Evolutionary conservation across 305 asterid species (phyloP).

Genomic region (Fraxinus platypoda): DNA sequence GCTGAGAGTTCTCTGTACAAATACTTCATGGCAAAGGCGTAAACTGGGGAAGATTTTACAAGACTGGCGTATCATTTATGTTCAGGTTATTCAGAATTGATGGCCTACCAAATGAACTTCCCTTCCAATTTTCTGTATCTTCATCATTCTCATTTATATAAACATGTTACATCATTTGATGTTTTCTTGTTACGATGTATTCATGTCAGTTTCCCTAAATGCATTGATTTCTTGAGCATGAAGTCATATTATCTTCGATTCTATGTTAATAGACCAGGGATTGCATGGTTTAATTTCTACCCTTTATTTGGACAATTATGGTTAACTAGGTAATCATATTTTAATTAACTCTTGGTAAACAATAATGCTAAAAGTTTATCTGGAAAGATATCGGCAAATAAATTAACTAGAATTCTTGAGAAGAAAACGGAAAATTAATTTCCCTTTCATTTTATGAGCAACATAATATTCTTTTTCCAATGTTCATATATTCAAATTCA

Average conservation of each 20-base stretch:
- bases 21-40: constrained; percentile 98
- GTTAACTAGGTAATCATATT: background rate
- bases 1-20: constrained; percentile 79
- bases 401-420: background rate
- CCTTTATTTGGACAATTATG: background rate
- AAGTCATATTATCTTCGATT: background rate
- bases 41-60: constrained; percentile 95
- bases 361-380: background rate
- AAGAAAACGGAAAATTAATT: background rate
- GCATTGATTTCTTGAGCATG: background rate
- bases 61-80: constrained; percentile 92
- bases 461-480: background rate
- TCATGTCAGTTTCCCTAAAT: background rate
- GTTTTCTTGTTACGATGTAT: background rate
- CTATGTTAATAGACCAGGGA: background rate
- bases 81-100: constrained; percentile 58
- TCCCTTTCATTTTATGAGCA: background rate
- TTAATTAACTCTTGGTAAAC: background rate
- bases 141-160: constrained; percentile 7
- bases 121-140: background rate
- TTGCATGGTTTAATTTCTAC: background rate
- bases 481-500: background rate
- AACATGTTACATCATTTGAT: background rate
- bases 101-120: constrained; percentile 15
- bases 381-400: background rate